Evolutionary conservation across 257 asterid species (phyloP), one percentile per base, ranked within the genome.

Genomic region (Nicotiana otophora): DNA sequence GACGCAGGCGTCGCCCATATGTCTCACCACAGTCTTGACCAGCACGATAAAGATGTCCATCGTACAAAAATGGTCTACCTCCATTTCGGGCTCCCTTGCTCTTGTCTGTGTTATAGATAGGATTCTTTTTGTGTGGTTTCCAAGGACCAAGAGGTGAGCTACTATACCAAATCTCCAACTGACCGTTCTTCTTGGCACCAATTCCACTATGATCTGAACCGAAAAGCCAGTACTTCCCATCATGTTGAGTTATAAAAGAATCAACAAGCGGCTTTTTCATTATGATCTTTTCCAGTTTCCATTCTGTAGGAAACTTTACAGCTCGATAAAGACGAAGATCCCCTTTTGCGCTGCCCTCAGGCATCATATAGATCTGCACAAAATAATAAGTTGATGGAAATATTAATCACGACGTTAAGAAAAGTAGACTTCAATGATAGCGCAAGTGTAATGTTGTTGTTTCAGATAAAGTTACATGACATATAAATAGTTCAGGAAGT

Each of bases 261-360:
- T 96, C 99, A 16, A 91, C 92, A 10, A 96, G 87, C 9, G 98
- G 98, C 85, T 80, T 93, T 82, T 89, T 92, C 89, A 96, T 75
- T 55, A 96, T 57, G 54, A 94, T 65, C 83, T 83, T 89, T 26
- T 94, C 94, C 84, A 93, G 69, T 28, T 87, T 86, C 99, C 99
- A 96, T 84, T 91, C 90, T 8, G 89, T 87, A 33, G 99, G 99
- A 88, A 96, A 96, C 85, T 88, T 86, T 55, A 84, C 86, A 55
- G 98, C 97, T 42, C 94, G 95, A 85, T 93, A 96, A 36, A 96
- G 98, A 83, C 98, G 98, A 68, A 96, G 95, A 65, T 96, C 98
- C 81, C 99, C 98, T 69, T 93, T 94, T 4, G 75, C 90, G 81
- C 94, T 93, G 78, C 98, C 91, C 86, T 96, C 99, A 0, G 99